A percentile compares a stretch with the other conserved stretches of the same genome.
These are phyloP conservation scores for Leccinum uliginosum DNA, from an alignment of 768 basidiomycete genomes.

Conservation along the genomic window DNA sequence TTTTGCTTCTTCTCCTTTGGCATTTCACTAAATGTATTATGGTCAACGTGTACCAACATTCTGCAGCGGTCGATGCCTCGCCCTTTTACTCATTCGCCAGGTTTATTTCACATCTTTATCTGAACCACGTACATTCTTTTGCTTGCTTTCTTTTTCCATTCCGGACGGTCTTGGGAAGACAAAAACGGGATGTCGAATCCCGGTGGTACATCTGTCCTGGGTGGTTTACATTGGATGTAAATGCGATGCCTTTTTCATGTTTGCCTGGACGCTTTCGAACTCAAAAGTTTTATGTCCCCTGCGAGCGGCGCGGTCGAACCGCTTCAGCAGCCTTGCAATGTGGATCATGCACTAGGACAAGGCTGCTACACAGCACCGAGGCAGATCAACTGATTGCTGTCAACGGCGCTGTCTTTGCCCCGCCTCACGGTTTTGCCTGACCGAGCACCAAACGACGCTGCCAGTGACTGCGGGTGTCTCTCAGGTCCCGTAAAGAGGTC, in stretches of 20 bases:
- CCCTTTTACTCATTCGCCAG: background rate
- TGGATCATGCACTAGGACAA: background rate
- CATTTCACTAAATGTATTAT: slow-evolving; percentile 17
- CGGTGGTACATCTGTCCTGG: background rate
- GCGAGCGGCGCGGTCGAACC: no score
- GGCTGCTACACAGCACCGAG: no score
- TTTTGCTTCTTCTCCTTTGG: background rate
- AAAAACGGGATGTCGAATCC: background rate
- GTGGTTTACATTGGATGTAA: background rate
- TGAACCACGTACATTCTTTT: background rate
- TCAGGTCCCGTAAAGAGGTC: no score
- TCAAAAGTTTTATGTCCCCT: background rate
- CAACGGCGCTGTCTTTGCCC: background rate
- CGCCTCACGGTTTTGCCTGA: background rate
- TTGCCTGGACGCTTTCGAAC: background rate
- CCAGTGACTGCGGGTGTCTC: no score
- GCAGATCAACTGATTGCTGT: background rate
- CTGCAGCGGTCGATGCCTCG: background rate
- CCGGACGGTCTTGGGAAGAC: background rate
- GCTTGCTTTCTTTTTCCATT: background rate
- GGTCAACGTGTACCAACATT: slow-evolving; percentile 25
- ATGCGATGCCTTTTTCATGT: background rate
- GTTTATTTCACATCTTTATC: background rate
- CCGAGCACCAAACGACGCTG: background rate
- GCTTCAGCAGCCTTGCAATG: no score